Base-by-base conservation (phyloP, 495 filamentous ascomycete genomes). In the Hyaloscypha hepaticicola region DNA sequence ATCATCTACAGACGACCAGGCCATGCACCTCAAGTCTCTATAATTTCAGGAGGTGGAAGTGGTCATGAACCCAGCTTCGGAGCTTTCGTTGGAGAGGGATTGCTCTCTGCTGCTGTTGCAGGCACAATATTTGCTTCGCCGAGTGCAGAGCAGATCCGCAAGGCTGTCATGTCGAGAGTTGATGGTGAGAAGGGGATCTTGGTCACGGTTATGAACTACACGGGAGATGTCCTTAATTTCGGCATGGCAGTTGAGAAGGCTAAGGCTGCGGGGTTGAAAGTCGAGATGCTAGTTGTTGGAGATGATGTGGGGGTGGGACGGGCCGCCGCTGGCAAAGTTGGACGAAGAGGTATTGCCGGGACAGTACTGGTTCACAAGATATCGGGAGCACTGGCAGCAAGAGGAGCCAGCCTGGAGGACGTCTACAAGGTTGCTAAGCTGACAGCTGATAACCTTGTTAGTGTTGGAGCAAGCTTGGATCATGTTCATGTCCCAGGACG, bases 241-340 rank as follows among this genome's bases (percentile, higher is more conserved):
- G 95, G 95, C 38, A 88, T 98, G 81, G 95, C 87, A 0, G 88
- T 93, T 22, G 95, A 97, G 76, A 97, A 97, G 78, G 93, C 92
- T 12, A 87, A 88, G 64, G 93, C 93, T 0, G 82, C 86, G 0
- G 95, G 91, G 0, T 76, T 92, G 53, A 77, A 87, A 28, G 90
- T 92, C 0, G 93, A 97, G 73, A 96, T 97, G 88, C 88, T 97
- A 25, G 88, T 96, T 11, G 93, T 98, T 33, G 92, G 87, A n/a
- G 95, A 99, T 69, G 95, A 99, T 75, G 95, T 93, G 0, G 92
- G 94, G 22, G 95, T 99, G 31, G 95, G 95, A 1, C 80, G 93
- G 63, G 79, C 77, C 53, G 88, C 88, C 76, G 85, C 88, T 7
- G 94, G 95, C 3, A 97, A 96, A 75, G 95, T 98, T 8, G 95